Percentiles rank a stretch among this genome's conserved stretches.
Evolutionary conservation across 257 asterid species (phyloP).

Genomic region (Solanum chmielewskii): DNA sequence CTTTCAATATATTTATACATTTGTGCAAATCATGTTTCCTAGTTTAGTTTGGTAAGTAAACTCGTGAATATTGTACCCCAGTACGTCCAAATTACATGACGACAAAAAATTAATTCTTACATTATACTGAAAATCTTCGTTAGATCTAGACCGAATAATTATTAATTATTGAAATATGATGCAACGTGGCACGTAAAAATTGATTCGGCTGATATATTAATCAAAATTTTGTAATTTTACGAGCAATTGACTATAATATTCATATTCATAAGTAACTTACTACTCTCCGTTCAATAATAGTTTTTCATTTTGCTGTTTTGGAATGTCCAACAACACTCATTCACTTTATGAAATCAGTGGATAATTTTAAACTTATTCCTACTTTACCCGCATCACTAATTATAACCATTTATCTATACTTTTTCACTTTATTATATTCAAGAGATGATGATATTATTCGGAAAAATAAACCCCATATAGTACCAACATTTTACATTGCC

Average conservation of each 20-base stretch:
- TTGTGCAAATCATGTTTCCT: not conserved
- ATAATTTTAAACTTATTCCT: not conserved
- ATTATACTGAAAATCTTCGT: not conserved
- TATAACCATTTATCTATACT: not conserved
- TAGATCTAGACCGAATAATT: not conserved
- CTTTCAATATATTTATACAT: not conserved
- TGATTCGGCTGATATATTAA: not conserved
- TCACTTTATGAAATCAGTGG: not conserved
- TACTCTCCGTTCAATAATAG: not conserved
- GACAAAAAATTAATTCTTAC: not conserved
- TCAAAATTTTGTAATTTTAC: not conserved
- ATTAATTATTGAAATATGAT: not conserved
- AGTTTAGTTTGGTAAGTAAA: not conserved
- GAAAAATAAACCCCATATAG: not conserved
- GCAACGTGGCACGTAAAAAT: not conserved
- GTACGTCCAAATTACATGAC: not conserved
- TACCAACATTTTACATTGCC: not conserved
- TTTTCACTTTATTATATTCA: no score
- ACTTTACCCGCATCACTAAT: not conserved
- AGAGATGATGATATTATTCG: not conserved
- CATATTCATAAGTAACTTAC: not conserved
- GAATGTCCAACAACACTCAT: not conserved
- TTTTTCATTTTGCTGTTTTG: not conserved
- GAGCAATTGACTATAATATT: not conserved
- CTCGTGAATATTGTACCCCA: not conserved